phyloP scores from a whole-genome alignment of 2,329 filamentous ascomycete genomes.

The Bipolaris victoriae region DNA sequence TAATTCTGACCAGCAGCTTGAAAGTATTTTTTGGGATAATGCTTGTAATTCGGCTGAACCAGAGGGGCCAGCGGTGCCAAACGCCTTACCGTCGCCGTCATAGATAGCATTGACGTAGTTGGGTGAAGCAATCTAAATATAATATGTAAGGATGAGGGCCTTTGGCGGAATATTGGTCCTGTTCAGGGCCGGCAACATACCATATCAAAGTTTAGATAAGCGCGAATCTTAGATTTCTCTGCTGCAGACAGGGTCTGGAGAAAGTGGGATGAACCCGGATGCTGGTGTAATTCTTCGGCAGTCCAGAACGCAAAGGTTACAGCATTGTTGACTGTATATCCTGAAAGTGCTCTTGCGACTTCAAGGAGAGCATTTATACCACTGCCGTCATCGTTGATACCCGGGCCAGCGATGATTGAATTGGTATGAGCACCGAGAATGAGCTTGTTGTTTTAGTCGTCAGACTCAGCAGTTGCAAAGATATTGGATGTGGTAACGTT shows the following conservation, averaged over 20 bases:
- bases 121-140: conserved; percentile 39
- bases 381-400: conserved; percentile 52
- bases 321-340: conserved; percentile 48
- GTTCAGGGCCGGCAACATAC: not conserved
- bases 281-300: conserved; percentile 46
- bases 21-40: conserved; percentile 45
- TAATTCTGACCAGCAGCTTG: conserved; percentile 32
- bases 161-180: not conserved
- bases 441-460: conserved; percentile 45
- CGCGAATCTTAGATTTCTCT: conserved; percentile 44
- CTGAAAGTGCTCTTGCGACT: conserved; percentile 46
- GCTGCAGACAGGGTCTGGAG: conserved; percentile 32
- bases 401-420: conserved; percentile 46
- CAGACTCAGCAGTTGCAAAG: conserved; percentile 46
- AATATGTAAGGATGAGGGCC: not conserved
- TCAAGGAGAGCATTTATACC: conserved; percentile 48
- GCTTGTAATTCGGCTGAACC: conserved; percentile 43
- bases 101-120: conserved; percentile 48
- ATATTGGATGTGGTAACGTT: conserved; percentile 56
- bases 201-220: conserved; percentile 54
- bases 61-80: conserved; percentile 39
- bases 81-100: conserved; percentile 46
- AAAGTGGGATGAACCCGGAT: conserved; percentile 47
- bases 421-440: conserved; percentile 49
- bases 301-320: conserved; percentile 51